Evolutionary conservation across 768 basidiomycete genomes (phyloP), one percentile per base, ranked within the genome.

Genomic region (Chalciporus piperatus): DNA sequence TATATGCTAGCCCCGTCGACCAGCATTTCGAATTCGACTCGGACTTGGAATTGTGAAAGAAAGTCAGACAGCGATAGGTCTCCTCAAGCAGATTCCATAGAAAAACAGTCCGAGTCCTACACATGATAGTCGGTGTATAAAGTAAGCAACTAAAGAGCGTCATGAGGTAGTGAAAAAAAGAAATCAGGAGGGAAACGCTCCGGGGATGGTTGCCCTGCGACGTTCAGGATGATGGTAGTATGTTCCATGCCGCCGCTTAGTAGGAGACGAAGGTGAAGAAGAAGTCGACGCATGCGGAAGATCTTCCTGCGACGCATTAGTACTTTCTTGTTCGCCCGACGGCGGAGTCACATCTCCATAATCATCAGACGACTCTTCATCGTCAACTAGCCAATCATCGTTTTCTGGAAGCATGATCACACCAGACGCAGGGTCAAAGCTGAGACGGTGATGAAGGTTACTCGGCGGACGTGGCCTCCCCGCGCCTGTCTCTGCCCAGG

Each of bases 161-260:
- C 40, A 22, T 41, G 40, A 28, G 4, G 6, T 47, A 11, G 16
- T 37, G 11, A 16, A 25, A 39, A 23, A 22, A 25, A 39, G 19
- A 22, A 22, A 27, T 62, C 43, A 66, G 2, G 62, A 52, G 42
- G 60, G 49, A 58, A 86, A 86, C 3, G 82, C 83, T 4, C 85
- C 85, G 5, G 85, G 85, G 51, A 85, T 73, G 0, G 68, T 61
- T 55, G 78, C 76, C 60, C 76, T 51, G 42, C 70, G 70, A 37
- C 74, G 75, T 62, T 93, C 92, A 0, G 92, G 92, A 66, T 92
- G 92, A 65, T 92, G 92, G 58, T 86, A 92, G 60, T 92, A 92
- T 23, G 88, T 92, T 30, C 81, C 79, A 66, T 89, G 86, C 25
- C 87, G 74, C 56, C 80, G 83, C 50, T 72, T 66, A 16, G 76